Base-by-base conservation (phyloP, 1,284 basidiomycete genomes). In the Stereum hirsutum region DNA sequence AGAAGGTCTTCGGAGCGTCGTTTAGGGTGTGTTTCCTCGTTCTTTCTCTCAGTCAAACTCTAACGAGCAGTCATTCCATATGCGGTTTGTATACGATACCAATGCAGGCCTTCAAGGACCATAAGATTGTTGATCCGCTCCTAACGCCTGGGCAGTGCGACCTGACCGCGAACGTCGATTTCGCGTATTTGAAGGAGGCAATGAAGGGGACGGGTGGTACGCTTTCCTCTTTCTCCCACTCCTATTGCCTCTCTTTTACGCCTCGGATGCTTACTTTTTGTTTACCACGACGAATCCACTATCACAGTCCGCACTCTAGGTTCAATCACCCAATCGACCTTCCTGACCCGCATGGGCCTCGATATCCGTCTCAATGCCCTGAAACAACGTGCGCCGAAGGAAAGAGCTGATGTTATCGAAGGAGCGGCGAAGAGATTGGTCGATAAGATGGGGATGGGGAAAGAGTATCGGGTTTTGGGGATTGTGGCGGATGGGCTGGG, bases 121-220 rank as follows among this genome's bases (percentile, higher is more conserved):
- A 99, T 60, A 72, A 84, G 49, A 78, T 93, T 17, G 88, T 91
- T 0, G 87, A 94, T 56, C 73, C 90, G 0, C 94, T 99, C 55
- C 70, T 84, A 44, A 65, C 74, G 8, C 94, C 95, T 0, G 95
- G 96, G 10, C 72, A 86, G 37, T 87, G 88, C 36, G 96, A 99
- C 61, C 64, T 99, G 39, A 99, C 96, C 0, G 84, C 87, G 25
- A 97, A 99, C 56, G 95, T 99, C 41, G 93, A 99, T 63, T 99
- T 99, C 63, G 75, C 81, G 0, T 89, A 89, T 58, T 70, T 99
- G 32, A 74, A 75, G 52, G 89, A 94, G 60, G 82, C 90, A 0
- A 65, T 94, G 47, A 59, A 61, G 1, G 77, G 75, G 43, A 61
- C 75, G 3, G 81, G 86, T 86, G 50, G 74, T 57, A 24, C 43